Base-by-base conservation (phyloP, 345 rosid species). In the Physaria fendleri region DNA sequence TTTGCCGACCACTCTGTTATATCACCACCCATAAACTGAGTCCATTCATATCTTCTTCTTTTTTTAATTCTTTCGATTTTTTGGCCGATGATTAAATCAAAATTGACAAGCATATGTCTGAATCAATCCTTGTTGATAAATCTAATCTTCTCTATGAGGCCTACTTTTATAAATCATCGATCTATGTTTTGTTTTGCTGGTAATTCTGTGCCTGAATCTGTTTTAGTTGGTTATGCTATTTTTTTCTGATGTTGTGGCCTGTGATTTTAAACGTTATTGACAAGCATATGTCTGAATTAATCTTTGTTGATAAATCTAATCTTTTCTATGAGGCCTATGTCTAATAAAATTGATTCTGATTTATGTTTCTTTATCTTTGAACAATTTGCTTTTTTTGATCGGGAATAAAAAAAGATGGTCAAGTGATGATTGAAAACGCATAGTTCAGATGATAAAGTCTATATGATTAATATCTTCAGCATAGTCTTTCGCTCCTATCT, bases 401-500 rank as follows among this genome's bases (percentile, higher is more conserved):
- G 0, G 6, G n/a, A 29, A 11, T 3, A 1, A 0, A 9, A 1
- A 37, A 12, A 48, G 45, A 34, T 29, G 90, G 79, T 80, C 93
- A 79, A 33, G 56, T 83, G 95, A 88, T 76, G 98, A 83, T 82
- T 66, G 62, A 61, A 8, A 47, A 45, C 42, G 95, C 99, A 93
- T 93, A 88, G 99, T 86, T 93, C 97, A 93, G 59, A 79, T 93
- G 99, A 93, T 78, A 62, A 74, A 34, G 28, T 53, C 74, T 39
- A 62, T 6, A 42, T 88, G 96, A 88, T 88, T 51, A 51, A 76
- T 46, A n/a, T 62, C 12, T 28, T 42, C 58, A 40, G 43, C 18
- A 8, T 5, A 49, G 98, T 89, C 99, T 93, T 88, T 86, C 95
- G 95, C 99, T 91, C 92, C 98, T 88, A 88, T 91, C 98, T 84